Base-by-base conservation (phyloP, 768 basidiomycete genomes). In the Astraeus odoratus region DNA sequence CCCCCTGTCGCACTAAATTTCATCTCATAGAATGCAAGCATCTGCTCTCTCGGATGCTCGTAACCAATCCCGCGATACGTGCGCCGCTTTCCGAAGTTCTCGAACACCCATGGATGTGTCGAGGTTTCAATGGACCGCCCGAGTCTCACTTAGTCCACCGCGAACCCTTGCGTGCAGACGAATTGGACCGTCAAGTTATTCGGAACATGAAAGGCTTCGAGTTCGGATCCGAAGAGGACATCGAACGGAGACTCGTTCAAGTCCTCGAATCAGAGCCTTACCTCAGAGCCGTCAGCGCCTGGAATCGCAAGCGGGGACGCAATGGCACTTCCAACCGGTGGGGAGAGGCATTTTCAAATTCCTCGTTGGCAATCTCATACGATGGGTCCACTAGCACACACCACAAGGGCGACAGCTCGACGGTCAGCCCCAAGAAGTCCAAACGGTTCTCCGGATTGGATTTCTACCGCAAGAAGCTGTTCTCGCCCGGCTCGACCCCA, bases 371-470 rank as follows among this genome's bases (percentile, higher is more conserved):
- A 2, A 72, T 84, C 33, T 81, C 81, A 20, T 81, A 80, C 52
- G 70, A 74, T 26, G 63, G 59, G 13, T 64, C 76, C 46, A 71
- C 70, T 34, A 69, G 63, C 42, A 54, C 66, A 6, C 55, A 60
- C 41, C 73, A 72, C 58, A 71, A 68, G 56, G 70, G 70, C 49
- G 53, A 62, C 36, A 46, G 42, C 19, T 57, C 63, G 13, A 59
- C 64, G 15, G 72, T 73, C 3, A 72, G 75, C 2, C 68, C 74
- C 41, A 74, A 81, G 68, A 85, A 83, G 58, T 72, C 74, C 18
- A 88, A 83, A 59, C 77, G 95, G n/a, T 97, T 97, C 63, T 92
- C 88, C 10, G 95, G 85, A 2, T 88, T 99, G 58, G 94, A 96
- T 58, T 96, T 92, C 57, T 95, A 94, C 58, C 78, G 88, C 30